A percentile compares a stretch with the other conserved stretches of the same genome.
phyloP scores from a whole-genome alignment of 441 rosid species.

The Croton setiger region DNA sequence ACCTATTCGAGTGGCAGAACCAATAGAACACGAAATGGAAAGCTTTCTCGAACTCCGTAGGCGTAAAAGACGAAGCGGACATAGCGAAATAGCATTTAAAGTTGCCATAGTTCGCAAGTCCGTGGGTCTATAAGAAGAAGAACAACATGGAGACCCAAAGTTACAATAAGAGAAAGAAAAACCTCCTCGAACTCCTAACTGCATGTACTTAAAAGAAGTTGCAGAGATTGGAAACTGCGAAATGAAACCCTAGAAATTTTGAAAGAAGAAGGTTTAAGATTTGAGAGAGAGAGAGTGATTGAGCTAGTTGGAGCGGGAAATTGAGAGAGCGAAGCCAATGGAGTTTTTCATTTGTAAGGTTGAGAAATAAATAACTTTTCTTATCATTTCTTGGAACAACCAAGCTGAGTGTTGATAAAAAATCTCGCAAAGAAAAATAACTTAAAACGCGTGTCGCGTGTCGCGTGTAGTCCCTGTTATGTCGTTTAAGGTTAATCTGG shows the following conservation, averaged over 20 bases:
- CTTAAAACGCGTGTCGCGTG: no score
- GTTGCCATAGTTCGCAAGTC: constrained; percentile 45
- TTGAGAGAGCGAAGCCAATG: not conserved
- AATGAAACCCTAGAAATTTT: constrained; percentile 25
- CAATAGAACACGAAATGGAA: constrained; percentile 47
- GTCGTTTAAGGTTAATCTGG: no score
- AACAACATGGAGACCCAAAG: constrained; percentile 14
- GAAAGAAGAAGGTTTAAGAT: not conserved
- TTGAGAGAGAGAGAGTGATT: not conserved
- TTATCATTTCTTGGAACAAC: constrained; percentile 22
- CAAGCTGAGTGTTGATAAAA: not conserved
- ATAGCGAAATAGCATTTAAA: constrained; percentile 46
- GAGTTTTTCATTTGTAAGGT: constrained; percentile 20
- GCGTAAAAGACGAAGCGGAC: constrained; percentile 40
- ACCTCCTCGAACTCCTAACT: constrained; percentile 26
- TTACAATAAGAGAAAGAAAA: constrained; percentile 25
- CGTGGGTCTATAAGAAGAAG: constrained; percentile 31
- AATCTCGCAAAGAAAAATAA: no score
- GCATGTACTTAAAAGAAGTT: constrained; percentile 13
- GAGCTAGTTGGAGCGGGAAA: constrained; percentile 30
- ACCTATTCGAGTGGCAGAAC: constrained; percentile 49
- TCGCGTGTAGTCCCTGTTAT: no score
- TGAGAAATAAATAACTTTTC: constrained; percentile 24
- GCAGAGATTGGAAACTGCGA: not conserved
- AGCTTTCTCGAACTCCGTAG: constrained; percentile 28